Evolutionary conservation across 139 green algal genomes (phyloP), one percentile per base, ranked within the genome.

Genomic region (Coelastrella sp.): DNA sequence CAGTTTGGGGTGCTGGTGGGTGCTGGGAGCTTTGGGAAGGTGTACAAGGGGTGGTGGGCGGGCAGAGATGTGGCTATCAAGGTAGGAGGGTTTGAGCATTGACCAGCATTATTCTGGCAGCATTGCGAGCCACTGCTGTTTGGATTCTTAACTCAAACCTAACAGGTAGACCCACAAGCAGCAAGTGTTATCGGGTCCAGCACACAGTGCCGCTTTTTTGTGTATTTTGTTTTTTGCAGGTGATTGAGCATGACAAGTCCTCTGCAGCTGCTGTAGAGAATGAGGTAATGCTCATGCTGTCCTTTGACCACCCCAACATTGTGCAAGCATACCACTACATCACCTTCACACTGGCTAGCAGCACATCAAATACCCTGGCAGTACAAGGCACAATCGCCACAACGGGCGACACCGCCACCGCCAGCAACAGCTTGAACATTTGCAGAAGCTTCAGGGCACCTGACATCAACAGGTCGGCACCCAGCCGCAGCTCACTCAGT

Each of bases 251-350:
- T 19, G n/a, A 68, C 49, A 22, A 20, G 0, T 57, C 56, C 0
- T n/a, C 27, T 49, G 15, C 79, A 1, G 10, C 57, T 0, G 56
- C 56, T 11, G 79, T 84, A 24, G 79, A 84, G 79, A 84, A 84
- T 20, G 79, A 84, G 57, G 79, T 84, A 3, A 17, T 66, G 20
- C 56, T 78, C 4, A 24, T 35, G 70, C 70, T 78, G 7, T 25
- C 11, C 7, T 78, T 78, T 8, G 15, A 70, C 22, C 85, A 90
- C 78, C 59, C 79, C 58, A 73, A 92, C 79, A 79, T 92, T 19
- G 84, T 92, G 56, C 58, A 57, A 24, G 88, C 90, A 60, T 78
- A 80, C 66, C 90, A 92, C n/a, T 88, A 59, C 24, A 27, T 87
- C n/a, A 76, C 60, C 8, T 61, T 60, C 81, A 70, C 70, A 78